These are phyloP conservation scores for Quercus suber DNA, from an alignment of 306 rosid species.

Conservation along the genomic window DNA sequence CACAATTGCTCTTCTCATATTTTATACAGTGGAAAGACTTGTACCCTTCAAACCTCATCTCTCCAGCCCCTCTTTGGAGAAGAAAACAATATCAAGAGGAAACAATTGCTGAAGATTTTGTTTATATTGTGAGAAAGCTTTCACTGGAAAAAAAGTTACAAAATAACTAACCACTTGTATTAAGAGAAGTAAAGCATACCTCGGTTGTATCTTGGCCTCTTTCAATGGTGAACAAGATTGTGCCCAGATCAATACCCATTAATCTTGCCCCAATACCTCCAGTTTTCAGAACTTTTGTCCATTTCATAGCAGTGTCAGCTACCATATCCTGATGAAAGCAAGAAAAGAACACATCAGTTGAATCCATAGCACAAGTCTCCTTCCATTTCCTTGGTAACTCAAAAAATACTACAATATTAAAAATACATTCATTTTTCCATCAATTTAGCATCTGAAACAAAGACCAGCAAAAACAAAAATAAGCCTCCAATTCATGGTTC, in stretches of 20 bases:
- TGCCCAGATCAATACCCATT: conserved; percentile 71
- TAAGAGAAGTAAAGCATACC: conserved; percentile 37
- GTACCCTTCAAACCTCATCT: background rate
- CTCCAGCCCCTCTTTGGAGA: no score
- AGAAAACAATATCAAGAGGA: no score
- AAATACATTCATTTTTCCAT: no score
- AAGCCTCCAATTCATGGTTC: no score
- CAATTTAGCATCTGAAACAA: no score
- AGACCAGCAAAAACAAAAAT: no score
- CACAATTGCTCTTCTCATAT: background rate
- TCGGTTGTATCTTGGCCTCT: conserved; percentile 64
- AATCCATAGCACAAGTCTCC: conserved; percentile 14
- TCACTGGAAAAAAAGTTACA: background rate
- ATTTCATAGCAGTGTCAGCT: conserved; percentile 71
- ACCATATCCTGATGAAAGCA: conserved; percentile 60
- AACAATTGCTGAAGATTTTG: background rate
- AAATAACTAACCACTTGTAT: background rate
- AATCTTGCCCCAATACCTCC: conserved; percentile 72
- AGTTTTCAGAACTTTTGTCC: conserved; percentile 78
- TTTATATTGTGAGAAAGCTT: background rate
- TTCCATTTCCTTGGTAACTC: conserved; percentile 11
- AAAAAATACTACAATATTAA: background rate
- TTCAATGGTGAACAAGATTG: conserved; percentile 87
- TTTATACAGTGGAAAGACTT: background rate
- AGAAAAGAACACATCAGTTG: background rate